Conservation (phyloP, 805 yeast species). For the Ogataea pini region DNA sequence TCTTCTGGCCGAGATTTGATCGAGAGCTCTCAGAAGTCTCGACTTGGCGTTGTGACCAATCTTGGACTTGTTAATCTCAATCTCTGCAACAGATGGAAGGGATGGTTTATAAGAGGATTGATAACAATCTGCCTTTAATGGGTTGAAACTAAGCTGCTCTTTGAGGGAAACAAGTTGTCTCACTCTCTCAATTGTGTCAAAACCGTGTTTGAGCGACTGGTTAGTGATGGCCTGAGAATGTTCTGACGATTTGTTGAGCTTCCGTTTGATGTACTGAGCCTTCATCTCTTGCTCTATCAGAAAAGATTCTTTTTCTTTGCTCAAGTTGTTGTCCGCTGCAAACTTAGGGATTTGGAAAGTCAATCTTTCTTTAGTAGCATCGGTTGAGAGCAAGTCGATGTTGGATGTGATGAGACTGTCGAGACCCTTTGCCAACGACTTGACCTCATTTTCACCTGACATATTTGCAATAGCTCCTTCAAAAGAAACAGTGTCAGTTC, state of each 20-base stretch:
- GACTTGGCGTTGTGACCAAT: conserved; percentile 30
- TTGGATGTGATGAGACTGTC: not conserved
- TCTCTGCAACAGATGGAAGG: conserved; percentile 15
- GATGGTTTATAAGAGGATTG: conserved; percentile 11
- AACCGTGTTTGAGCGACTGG: conserved; percentile 10
- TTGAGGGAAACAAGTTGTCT: conserved; percentile 9
- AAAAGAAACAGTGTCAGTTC: not conserved
- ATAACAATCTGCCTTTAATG: not conserved
- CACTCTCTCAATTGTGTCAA: conserved; percentile 9
- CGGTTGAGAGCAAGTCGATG: not conserved
- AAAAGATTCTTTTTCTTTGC: not conserved
- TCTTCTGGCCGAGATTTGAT: conserved; percentile 24
- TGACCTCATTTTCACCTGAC: not conserved
- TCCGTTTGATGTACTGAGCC: conserved; percentile 11
- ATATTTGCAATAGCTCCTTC: conserved; percentile 1
- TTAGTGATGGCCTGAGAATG: conserved; percentile 1
- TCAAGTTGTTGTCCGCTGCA: not conserved
- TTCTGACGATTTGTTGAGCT: not conserved
- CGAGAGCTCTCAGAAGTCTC: conserved; percentile 32
- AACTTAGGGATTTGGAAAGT: not conserved
- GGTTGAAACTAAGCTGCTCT: conserved; percentile 3
- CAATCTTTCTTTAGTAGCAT: too few species aligned
- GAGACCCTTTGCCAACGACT: not conserved
- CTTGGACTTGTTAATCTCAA: conserved; percentile 30
- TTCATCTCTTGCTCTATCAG: conserved; percentile 9